phyloP scores from a whole-genome alignment of 306 rosid species.

The Glycine soja region DNA sequence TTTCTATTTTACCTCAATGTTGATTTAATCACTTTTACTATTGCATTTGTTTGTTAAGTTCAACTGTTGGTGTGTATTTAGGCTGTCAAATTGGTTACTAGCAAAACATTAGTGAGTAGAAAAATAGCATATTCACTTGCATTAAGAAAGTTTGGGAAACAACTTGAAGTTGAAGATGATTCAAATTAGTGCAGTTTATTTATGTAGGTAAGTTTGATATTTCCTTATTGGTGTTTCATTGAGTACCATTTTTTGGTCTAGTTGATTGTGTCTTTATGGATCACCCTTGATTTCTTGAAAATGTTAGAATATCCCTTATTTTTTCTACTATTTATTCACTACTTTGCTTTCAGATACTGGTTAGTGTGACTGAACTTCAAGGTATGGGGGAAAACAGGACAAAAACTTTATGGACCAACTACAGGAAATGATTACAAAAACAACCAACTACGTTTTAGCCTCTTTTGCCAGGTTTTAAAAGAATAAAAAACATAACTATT shows the following conservation, averaged over 20 bases:
- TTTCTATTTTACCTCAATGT: conserved; percentile 1
- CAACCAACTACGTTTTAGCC: too few species aligned
- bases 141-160: conserved; percentile 83
- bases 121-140: conserved; percentile 83
- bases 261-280: too few species aligned
- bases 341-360: too few species aligned
- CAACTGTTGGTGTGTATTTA: conserved; percentile 49
- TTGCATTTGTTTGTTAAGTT: conserved; percentile 34
- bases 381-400: too few species aligned
- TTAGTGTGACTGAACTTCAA: too few species aligned
- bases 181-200: conserved; percentile 50
- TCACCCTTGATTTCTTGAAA: too few species aligned
- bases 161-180: conserved; percentile 57
- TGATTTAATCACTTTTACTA: conserved; percentile 20
- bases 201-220: conserved; percentile 43
- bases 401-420: too few species aligned
- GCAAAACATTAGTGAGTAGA: conserved; percentile 66
- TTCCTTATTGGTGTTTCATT: conserved; percentile 22
- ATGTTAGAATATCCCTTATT: too few species aligned
- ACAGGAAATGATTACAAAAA: too few species aligned
- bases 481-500: too few species aligned
- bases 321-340: too few species aligned
- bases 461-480: too few species aligned
- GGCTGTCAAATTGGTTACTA: conserved; percentile 92
- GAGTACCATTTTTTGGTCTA: conserved; percentile 8